Evolutionary conservation across 2,329 filamentous ascomycete species (phyloP), one percentile per base, ranked within the genome.

Genomic region (Stachybotrys elegans): DNA sequence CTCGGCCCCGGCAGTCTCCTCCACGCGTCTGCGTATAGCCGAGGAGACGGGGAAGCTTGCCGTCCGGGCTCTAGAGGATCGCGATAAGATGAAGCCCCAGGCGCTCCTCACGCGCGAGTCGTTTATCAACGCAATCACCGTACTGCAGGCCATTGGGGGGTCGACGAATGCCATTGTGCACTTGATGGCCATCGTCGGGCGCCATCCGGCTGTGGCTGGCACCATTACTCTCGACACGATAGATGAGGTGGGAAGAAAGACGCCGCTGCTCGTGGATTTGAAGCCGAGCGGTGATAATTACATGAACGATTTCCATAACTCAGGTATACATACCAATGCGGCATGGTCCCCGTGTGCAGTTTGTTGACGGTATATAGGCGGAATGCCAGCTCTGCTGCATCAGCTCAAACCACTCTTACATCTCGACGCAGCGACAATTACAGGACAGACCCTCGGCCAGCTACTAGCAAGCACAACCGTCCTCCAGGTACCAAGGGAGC

Each of bases 221-320:
- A 63, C 61, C 2, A 74, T 94, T n/a, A 86, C 79, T 0, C 70
- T 94, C 12, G 79, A 88, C 53, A 89, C 90, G 31, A 75, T 95
- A 57, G 88, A 94, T 62, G 78, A 84, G 40, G 82, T 93, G 40
- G 86, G 84, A 44, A 73, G 88, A 51, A 81, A 77, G 51, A 89
- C 90, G 2, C 89, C 89, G 0, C 81, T 93, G 56, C 78, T 95
- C 32, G 86, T 91, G 1, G 86, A 94, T 58, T 73, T 95, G 16
- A 88, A 91, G n/a, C 91, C 91, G 0, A 87, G 81, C 47, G 91
- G 91, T 1, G 83, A 86, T 43, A 91, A 89, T 59, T 86, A 90
- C 62, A 94, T 95, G 83, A 88, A 85, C 5, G 90, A 96, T 58
- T 82, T 96, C 32, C 93, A 93, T 63, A 84, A 90, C 46, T 84